Conservation (phyloP, 257 asterid species). For the Gentiana dahurica region DNA sequence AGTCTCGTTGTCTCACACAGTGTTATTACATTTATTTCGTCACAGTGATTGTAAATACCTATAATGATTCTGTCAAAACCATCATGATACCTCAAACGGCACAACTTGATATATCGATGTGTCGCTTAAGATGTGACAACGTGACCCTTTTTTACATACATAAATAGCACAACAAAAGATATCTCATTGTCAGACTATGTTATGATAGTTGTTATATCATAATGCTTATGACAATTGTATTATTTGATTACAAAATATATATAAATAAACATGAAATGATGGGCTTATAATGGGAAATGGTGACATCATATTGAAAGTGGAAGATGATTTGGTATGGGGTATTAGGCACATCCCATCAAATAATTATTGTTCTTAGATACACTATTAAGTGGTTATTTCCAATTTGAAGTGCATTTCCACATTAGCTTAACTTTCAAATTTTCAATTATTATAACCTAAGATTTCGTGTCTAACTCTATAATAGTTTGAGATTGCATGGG, state of each 20-base stretch:
- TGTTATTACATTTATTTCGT: too few relatives aligned
- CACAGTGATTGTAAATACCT: too few relatives aligned
- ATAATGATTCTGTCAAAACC: too few relatives aligned
- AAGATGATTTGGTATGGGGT: slow-evolving; percentile 37
- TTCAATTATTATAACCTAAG: slow-evolving; percentile 21
- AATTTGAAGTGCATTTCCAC: slow-evolving; percentile 15
- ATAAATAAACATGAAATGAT: too few relatives aligned
- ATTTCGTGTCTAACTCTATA: slow-evolving; percentile 37
- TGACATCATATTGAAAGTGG: slow-evolving; percentile 16
- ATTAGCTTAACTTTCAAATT: slow-evolving; percentile 24
- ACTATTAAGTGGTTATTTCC: slow-evolving; percentile 30
- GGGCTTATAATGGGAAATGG: too few relatives aligned
- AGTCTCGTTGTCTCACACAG: too few relatives aligned
- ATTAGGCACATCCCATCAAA: slow-evolving; percentile 20
- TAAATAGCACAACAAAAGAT: neutral
- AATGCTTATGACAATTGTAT: too few relatives aligned
- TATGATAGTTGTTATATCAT: too few relatives aligned
- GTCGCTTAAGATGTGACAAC: neutral
- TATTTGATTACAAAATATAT: neutral
- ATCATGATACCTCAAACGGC: too few relatives aligned
- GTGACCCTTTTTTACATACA: too few relatives aligned
- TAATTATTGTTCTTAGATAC: slow-evolving; percentile 35
- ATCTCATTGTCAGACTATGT: too few relatives aligned
- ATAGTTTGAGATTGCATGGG: neutral
- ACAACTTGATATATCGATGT: too few relatives aligned